Evolutionary conservation across 164 flowering plant species (phyloP).

Genomic region (Nymphaea colorata): DNA sequence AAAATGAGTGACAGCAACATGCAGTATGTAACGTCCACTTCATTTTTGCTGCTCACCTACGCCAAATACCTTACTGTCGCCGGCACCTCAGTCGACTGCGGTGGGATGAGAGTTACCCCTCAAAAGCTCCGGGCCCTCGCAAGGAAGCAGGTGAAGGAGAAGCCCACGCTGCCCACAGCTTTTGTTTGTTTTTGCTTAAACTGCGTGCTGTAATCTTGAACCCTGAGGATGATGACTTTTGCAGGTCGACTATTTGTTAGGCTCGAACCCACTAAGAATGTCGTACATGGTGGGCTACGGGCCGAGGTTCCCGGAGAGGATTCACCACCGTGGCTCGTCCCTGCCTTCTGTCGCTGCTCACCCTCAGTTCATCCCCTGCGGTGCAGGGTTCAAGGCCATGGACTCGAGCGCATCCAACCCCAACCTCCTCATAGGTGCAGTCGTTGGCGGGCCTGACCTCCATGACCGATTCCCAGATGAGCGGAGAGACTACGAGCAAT

Average conservation of each 20-base stretch:
- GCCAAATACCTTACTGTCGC: conserved; percentile 71
- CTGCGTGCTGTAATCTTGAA: background rate
- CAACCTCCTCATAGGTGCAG: conserved; percentile 62
- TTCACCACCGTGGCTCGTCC: conserved; percentile 91
- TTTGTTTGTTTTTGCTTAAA: background rate
- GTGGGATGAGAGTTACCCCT: conserved; percentile 42
- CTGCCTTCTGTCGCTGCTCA: conserved; percentile 56
- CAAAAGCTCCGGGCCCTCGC: conserved; percentile 46
- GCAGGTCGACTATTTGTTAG: conserved; percentile 82
- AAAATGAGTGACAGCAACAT: conserved; percentile 66
- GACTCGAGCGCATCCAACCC: conserved; percentile 59
- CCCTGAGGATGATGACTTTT: background rate
- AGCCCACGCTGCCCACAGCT: background rate
- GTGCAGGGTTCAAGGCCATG: conserved; percentile 43
- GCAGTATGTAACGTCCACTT: conserved; percentile 79
- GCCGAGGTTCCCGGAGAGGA: conserved; percentile 53
- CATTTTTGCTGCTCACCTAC: conserved; percentile 59
- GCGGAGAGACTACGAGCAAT: conserved; percentile 68
- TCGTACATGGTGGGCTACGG: conserved; percentile 97
- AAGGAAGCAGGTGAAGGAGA: conserved; percentile 43
- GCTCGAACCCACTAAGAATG: conserved; percentile 78
- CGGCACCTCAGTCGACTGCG: conserved; percentile 44
- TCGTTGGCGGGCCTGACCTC: conserved; percentile 76
- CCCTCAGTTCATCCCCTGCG: conserved; percentile 72
- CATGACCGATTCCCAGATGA: conserved; percentile 62